These are phyloP conservation scores for Coccinonectria pachysandricola DNA, from an alignment of 2,329 filamentous ascomycete genomes.

Conservation along the genomic window DNA sequence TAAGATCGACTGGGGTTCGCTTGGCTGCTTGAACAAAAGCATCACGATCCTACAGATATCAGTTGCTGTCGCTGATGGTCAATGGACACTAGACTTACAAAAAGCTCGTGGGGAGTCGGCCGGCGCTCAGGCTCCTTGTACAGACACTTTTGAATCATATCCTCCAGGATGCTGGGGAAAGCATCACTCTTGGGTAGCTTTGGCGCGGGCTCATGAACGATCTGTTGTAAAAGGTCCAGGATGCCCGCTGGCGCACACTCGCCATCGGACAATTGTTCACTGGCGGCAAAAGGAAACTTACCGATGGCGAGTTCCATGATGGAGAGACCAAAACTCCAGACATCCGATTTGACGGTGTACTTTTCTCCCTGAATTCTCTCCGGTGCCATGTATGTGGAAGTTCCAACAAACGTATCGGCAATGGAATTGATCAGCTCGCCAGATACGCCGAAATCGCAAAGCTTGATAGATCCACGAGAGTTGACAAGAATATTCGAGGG, in stretches of 20 bases:
- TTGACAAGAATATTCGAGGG: slow-evolving; percentile 97
- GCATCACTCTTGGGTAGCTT: slow-evolving; percentile 93
- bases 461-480: slow-evolving; percentile 86
- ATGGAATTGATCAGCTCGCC: slow-evolving; percentile 97
- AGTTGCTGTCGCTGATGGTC: no score
- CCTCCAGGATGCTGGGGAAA: slow-evolving; percentile 87
- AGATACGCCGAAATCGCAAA: slow-evolving; percentile 98
- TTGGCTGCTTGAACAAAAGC: slow-evolving; percentile 94
- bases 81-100: slow-evolving; percentile 64
- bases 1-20: slow-evolving; percentile 85
- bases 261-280: slow-evolving; percentile 58
- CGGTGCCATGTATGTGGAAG: slow-evolving; percentile 98
- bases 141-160: slow-evolving; percentile 94
- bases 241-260: slow-evolving; percentile 87
- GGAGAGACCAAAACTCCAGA: slow-evolving; percentile 93
- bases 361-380: slow-evolving; percentile 95
- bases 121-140: slow-evolving; percentile 81
- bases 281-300: slow-evolving; percentile 85
- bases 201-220: slow-evolving; percentile 91
- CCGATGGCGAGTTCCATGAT: slow-evolving; percentile 98
- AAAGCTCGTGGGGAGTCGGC: slow-evolving; percentile 87
- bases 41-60: slow-evolving; percentile 63
- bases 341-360: slow-evolving; percentile 96
- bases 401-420: slow-evolving; percentile 95
- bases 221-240: slow-evolving; percentile 89